Base-by-base conservation (phyloP, 148 eudicot genomes). In the Linanthus parryae region DNA sequence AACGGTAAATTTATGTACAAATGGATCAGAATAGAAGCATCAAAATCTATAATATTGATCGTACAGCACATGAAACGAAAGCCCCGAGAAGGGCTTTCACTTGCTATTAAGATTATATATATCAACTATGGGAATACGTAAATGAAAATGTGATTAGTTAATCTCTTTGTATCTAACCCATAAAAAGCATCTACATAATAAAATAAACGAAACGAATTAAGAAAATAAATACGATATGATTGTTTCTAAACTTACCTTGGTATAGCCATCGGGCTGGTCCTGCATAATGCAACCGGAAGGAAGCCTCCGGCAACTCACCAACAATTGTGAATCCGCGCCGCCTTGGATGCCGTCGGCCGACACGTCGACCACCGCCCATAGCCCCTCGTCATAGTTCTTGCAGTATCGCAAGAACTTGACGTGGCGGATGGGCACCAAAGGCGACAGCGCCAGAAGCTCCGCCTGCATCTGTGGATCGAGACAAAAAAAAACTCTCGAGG, bases 281-380 rank as follows among this genome's bases (percentile, higher is more conserved):
- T 85, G 88, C 41, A 90, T 49, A 28, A 90, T 63, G 59, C 70
- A 85, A 35, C 97, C 95, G 28, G 97, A 90, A 57, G 95, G 97
- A 19, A 78, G 78, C 73, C 88, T 78, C 69, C 75, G 76, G 64
- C 70, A 81, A 53, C 48, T 66, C 35, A 64, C 40, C 37, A 50
- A 55, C 7, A 71, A 19, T 14, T 56, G 69, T n/a, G 67, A 35
- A 58, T 31, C 62, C 1, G 65, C 49, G 52, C 65, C 40, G 33
- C 76, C 88, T 50, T 60, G 67, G 22, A 74, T 56, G 41, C 58
- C 31, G 45, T 83, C 95, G 28, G 74, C 57, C 31, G 97, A 83
- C 13, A 85, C 77, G 51, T 90, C 97, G 31, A 85, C 97, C 40
- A 90, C 66, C 9, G 68, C 83, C 97, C 97, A 85, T 61, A 68